Evolutionary conservation across 768 basidiomycete species (phyloP), one percentile per base, ranked within the genome.

Genomic region (Flagelloscypha sp.): DNA sequence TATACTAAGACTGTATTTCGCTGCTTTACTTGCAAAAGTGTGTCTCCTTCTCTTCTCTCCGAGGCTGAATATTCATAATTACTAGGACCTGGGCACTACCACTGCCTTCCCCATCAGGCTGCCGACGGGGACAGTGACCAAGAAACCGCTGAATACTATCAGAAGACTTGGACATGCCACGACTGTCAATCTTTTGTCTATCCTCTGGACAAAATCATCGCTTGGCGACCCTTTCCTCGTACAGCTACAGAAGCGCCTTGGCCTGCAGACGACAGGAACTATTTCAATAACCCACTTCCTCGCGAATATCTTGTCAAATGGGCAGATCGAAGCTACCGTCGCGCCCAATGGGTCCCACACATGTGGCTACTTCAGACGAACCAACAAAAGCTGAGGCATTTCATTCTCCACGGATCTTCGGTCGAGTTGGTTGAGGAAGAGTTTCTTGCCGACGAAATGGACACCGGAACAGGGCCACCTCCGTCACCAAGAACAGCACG

Each of bases 241-340:
- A 67, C 70, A 41, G 82, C 76, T 12, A 54, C 66, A 6, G 82
- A 87, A 48, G 63, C 74, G 2, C 40, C 59, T 17, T 57, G 47
- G 19, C 49, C 59, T 6, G 33, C 45, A 6, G 63, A 62, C 31
- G 59, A 69, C 35, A 47, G 58, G 2, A 63, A 71, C 0, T 58
- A 75, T 43, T 66, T 66, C 53, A 90, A 79, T 53, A 53, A 62
- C 17, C 47, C 61, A 22, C 66, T 93, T 11, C 87, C 86, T n/a
- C 63, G 93, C 28, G 88, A 94, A 56, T 97, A 97, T 53, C 75
- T 97, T 9, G 76, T 97, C 37, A 97, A 97, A 55, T 97, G 90
- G 89, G 56, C 57, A 7, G 76, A 68, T 25, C 62, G 82, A 29
- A 86, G 89, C 44, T 97, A 85, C 55, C 65, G 84, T 35, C 74